Percentiles rank a stretch among this genome's conserved stretches.
These are phyloP conservation scores for Mesembryanthemum crystallinum DNA, from an alignment of 148 eudicot species.

Conservation along the genomic window DNA sequence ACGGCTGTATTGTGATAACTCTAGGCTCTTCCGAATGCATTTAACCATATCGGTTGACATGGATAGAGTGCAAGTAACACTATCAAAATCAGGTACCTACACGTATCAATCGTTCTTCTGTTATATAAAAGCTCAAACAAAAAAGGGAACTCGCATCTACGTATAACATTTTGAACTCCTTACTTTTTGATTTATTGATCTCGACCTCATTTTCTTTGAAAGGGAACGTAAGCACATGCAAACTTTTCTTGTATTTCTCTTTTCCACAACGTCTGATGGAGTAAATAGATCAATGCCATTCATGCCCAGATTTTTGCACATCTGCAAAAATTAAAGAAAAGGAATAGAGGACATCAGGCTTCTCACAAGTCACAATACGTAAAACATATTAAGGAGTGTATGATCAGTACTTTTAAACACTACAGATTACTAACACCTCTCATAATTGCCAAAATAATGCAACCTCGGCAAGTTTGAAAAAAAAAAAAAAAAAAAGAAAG, in stretches of 20 bases:
- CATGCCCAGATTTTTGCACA: constrained; percentile 71
- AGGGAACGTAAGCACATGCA: constrained; percentile 79
- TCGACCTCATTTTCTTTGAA: constrained; percentile 63
- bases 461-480: background rate
- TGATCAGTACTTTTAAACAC: background rate
- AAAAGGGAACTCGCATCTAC: background rate
- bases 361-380: background rate
- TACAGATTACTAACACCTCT: background rate
- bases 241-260: constrained; percentile 68
- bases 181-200: constrained; percentile 38
- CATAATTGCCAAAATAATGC: background rate
- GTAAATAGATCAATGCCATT: constrained; percentile 76
- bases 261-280: constrained; percentile 86
- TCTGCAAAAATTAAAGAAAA: constrained; percentile 36
- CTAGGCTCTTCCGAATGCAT: constrained; percentile 60
- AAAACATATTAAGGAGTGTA: background rate
- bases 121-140: constrained; percentile 1
- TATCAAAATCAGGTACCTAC: constrained; percentile 81
- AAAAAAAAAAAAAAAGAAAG: too few species aligned
- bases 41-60: constrained; percentile 87
- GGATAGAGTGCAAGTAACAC: constrained; percentile 53
- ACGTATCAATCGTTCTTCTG: background rate
- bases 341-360: background rate
- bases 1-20: constrained; percentile 48
- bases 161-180: background rate